phyloP scores from a whole-genome alignment of 805 yeast genomes.

The Torulaspora gathmanii region DNA sequence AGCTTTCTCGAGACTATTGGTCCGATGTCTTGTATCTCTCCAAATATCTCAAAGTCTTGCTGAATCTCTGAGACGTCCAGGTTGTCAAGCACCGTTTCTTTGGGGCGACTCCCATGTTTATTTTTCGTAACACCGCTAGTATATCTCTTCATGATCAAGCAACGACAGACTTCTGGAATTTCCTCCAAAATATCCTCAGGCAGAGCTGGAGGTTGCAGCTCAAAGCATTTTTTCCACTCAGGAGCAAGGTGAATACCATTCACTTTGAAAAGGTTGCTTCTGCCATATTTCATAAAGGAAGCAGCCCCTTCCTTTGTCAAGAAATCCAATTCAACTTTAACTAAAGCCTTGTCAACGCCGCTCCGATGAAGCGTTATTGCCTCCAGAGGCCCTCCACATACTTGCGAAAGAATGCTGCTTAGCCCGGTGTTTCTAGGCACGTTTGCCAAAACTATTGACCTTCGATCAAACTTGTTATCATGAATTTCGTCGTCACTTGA shows the following conservation, averaged over 20 bases:
- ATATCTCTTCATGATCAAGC: conserved; percentile 45
- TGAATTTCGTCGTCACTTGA: conserved; percentile 9
- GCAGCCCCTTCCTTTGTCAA: conserved; percentile 49
- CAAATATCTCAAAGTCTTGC: conserved; percentile 52
- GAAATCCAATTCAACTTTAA: conserved; percentile 47
- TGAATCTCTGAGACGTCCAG: conserved; percentile 44
- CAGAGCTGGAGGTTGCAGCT: conserved; percentile 4
- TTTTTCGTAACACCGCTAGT: conserved; percentile 3
- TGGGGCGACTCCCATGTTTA: conserved; percentile 8
- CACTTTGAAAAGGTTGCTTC: conserved; percentile 50
- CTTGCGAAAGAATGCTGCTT: conserved; percentile 47
- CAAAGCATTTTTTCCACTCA: conserved; percentile 40
- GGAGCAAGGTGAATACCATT: conserved; percentile 52
- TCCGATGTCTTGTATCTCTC: conserved; percentile 54
- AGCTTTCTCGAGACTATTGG: conserved; percentile 66
- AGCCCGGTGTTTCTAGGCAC: conserved; percentile 45
- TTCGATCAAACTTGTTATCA: conserved; percentile 2
- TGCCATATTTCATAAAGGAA: conserved; percentile 48
- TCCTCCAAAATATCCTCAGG: conserved; percentile 4
- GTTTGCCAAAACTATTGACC: conserved; percentile 36
- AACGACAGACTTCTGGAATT: conserved; percentile 49
- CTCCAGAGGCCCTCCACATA: conserved; percentile 69
- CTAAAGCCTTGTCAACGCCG: conserved; percentile 21
- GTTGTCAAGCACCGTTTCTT: conserved; percentile 38
- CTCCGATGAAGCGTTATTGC: conserved; percentile 31